Evolutionary conservation across 352 stramenopile genomes (phyloP), one percentile per base, ranked within the genome.

Genomic region (Phytophthora pluvialis): DNA sequence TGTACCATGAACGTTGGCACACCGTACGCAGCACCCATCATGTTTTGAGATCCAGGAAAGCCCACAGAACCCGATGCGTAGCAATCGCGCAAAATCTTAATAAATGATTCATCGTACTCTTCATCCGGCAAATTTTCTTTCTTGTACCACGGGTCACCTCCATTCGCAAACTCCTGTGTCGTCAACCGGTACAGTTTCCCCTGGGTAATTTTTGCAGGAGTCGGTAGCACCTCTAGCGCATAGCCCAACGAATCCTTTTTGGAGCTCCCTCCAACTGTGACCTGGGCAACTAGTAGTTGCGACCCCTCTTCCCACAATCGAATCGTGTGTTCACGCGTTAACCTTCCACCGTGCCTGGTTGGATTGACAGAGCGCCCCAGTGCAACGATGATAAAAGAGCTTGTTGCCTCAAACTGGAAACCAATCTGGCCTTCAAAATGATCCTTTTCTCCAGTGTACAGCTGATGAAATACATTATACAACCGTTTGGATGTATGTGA

Each of bases 371-470:
- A 94, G 3, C 88, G 80, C 1, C 88, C 88, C 12, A 96, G 64
- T 5, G 86, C 88, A n/a, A 94, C 78, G 46, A 96, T 86, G 26
- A 66, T 76, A 64, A 96, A 96, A 0, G 80, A 89, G 43, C 86
- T 92, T 3, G 73, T 90, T 6, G 88, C 86, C 70, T 96, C 88
- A 67, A 96, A 96, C 51, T 96, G 88, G 46, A 96, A 96, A 5
- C 88, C 88, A 58, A 96, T 96, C 58, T 96, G 88, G 0, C 88
- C 88, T 64, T 96, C 88, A 53, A 96, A 96, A 71, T 96, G 88
- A 33, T 96, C 88, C 56, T 96, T 96, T 63, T 94, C 86, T 9
- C 88, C 88, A 0, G 85, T 96, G 68, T 96, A 96, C 1, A 96
- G 78, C 40, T 95, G 85, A 48, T 90, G 87, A 55, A 96, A 96